Evolutionary conservation across 148 eudicot species (phyloP).

Genomic region (Gaultheria prostrata): DNA sequence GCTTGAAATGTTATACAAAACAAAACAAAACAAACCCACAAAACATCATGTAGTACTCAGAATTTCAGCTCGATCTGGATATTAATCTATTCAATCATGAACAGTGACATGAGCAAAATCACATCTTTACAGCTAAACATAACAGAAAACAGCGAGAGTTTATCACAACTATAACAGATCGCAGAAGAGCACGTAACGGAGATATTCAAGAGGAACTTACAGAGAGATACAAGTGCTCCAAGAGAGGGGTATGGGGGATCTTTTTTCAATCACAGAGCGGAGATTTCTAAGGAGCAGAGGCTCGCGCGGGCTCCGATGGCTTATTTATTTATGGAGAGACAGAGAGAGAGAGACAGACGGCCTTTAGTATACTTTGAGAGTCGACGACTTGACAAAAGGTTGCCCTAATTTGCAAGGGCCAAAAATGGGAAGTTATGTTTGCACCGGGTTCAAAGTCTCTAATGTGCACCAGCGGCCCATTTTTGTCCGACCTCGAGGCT

Average conservation of each 20-base stretch:
- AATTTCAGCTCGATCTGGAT: not conserved
- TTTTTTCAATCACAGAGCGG: not conserved
- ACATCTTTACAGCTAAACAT: not conserved
- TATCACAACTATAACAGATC: not conserved
- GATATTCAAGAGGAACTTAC: not conserved
- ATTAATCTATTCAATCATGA: not conserved
- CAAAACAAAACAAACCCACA: not conserved
- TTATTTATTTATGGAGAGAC: not conserved
- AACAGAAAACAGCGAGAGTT: not conserved
- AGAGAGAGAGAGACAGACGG: not conserved
- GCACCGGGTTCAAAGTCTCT: too few species aligned
- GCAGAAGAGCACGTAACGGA: not conserved
- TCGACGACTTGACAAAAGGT: not conserved
- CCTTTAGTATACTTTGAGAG: not conserved
- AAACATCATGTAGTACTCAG: not conserved
- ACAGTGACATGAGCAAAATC: not conserved
- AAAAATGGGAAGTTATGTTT: not conserved
- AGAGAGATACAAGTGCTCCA: not conserved
- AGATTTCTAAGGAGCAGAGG: not conserved
- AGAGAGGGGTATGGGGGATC: not conserved
- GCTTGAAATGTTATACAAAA: not conserved
- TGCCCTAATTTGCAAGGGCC: constrained; percentile 4
- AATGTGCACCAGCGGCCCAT: too few species aligned
- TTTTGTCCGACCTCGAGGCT: too few species aligned
- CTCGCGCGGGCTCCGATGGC: not conserved